Conservation (phyloP, 768 basidiomycete genomes). For the Lepiota brunneoincarnata region DNA sequence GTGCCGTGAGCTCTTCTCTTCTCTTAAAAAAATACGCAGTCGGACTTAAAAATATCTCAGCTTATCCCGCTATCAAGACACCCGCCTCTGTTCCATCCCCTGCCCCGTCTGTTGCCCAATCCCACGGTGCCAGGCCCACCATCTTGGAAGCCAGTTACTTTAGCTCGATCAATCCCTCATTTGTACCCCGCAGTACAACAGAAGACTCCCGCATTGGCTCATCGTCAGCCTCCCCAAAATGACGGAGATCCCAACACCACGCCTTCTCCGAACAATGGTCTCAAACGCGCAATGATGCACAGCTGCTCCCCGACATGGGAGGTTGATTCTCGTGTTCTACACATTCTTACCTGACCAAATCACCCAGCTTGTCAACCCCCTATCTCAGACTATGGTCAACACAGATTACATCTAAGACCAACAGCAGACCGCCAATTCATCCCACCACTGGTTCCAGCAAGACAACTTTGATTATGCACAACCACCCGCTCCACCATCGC, state of each 20-base stretch:
- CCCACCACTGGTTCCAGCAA: too few species aligned
- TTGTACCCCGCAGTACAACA: slow-evolving; percentile 7
- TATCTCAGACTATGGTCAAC: slow-evolving; percentile 34
- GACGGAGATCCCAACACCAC: too few species aligned
- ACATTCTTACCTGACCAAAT: slow-evolving; percentile 46
- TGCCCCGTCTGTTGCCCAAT: slow-evolving; percentile 27
- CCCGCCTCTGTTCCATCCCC: slow-evolving; percentile 37
- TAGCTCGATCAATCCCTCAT: slow-evolving; percentile 1
- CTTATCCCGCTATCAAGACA: slow-evolving; percentile 35
- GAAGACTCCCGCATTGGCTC: neutral
- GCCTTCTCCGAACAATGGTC: slow-evolving; percentile 3
- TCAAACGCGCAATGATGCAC: slow-evolving; percentile 23
- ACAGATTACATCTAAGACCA: neutral
- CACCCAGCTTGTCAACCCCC: slow-evolving; percentile 48
- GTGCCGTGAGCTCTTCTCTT: slow-evolving; percentile 12
- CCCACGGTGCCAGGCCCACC: slow-evolving; percentile 23
- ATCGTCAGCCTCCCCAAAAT: slow-evolving; percentile 13
- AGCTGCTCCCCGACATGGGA: slow-evolving; percentile 23
- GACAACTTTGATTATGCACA: slow-evolving; percentile 1
- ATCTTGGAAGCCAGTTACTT: slow-evolving; percentile 13
- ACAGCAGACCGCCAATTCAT: too few species aligned
- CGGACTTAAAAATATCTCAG: slow-evolving; percentile 1
- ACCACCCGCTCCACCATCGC: slow-evolving; percentile 17
- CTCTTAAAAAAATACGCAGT: slow-evolving; percentile 36
- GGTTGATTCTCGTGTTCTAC: slow-evolving; percentile 46